These are phyloP conservation scores for Spergularia azorica DNA, from an alignment of 179 eudicot genomes.

Conservation along the genomic window DNA sequence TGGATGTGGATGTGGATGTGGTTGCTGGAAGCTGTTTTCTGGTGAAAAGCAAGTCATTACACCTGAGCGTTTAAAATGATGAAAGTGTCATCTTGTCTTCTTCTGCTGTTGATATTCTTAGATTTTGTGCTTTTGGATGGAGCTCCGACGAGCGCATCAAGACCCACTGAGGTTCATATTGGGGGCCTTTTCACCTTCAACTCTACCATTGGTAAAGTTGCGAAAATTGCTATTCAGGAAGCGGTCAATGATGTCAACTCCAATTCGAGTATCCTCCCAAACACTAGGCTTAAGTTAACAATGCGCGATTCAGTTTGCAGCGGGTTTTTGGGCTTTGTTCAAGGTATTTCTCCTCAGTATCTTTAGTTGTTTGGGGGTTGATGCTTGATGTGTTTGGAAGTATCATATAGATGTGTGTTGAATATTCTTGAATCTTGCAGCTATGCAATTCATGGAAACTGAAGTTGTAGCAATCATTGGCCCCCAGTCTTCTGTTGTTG, in stretches of 20 bases:
- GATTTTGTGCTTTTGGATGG: conserved; percentile 40
- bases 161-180: conserved; percentile 70
- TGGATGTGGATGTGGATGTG: neutral
- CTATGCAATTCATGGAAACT: conserved; percentile 73
- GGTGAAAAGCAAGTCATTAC: conserved; percentile 28
- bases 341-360: conserved; percentile 52
- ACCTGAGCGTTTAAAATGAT: conserved; percentile 31
- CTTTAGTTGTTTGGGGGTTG: conserved; percentile 6
- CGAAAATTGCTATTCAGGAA: conserved; percentile 74
- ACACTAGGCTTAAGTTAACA: conserved; percentile 52
- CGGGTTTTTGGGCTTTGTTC: conserved; percentile 84
- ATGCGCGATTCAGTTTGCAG: conserved; percentile 69
- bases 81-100: conserved; percentile 36
- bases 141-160: conserved; percentile 44
- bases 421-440: conserved; percentile 44
- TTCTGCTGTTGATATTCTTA: conserved; percentile 37
- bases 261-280: conserved; percentile 53
- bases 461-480: conserved; percentile 78
- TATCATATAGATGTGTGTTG: conserved; percentile 1
- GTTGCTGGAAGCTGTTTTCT: conserved; percentile 22
- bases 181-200: conserved; percentile 86
- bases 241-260: conserved; percentile 85
- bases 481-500: conserved; percentile 85
- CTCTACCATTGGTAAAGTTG: conserved; percentile 88
- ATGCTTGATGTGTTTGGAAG: conserved; percentile 3